A percentile compares a stretch with the other conserved stretches of the same genome.
These are phyloP conservation scores for Diaporthe sp. DNA, from an alignment of 2,329 filamentous ascomycete species.

Conservation along the genomic window DNA sequence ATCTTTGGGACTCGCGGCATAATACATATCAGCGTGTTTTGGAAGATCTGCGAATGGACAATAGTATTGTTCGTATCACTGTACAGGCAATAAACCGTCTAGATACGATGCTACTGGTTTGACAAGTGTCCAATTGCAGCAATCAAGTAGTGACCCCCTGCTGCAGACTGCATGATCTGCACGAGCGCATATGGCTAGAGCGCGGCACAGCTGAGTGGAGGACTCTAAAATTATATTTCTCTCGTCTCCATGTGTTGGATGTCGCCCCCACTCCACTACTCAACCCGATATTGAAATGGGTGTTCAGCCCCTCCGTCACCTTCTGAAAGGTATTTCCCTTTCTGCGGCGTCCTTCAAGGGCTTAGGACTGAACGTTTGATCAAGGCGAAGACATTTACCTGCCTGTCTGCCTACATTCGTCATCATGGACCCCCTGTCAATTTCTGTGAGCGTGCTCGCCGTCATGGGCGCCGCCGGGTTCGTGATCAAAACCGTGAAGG, in stretches of 20 bases:
- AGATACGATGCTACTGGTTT: too few species aligned
- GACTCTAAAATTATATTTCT: not conserved
- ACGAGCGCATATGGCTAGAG: not conserved
- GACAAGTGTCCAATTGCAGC: not conserved
- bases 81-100: too few species aligned
- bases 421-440: not conserved
- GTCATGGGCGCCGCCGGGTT: not conserved
- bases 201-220: not conserved
- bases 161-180: not conserved
- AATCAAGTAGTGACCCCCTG: not conserved
- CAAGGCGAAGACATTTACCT: not conserved
- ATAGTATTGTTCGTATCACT: too few species aligned
- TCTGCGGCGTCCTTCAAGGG: not conserved
- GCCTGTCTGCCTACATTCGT: not conserved
- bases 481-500: not conserved
- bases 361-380: rapidly evolving
- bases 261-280: not conserved
- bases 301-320: not conserved
- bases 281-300: not conserved
- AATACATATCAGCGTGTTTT: too few species aligned
- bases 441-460: slow-evolving; percentile 13
- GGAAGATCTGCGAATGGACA: too few species aligned
- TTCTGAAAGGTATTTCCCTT: not conserved
- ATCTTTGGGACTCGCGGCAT: too few species aligned
- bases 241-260: not conserved